Percentiles rank a stretch among this genome's conserved stretches.
Conservation (phyloP, 768 basidiomycete genomes). For the Lactarius vividus region DNA sequence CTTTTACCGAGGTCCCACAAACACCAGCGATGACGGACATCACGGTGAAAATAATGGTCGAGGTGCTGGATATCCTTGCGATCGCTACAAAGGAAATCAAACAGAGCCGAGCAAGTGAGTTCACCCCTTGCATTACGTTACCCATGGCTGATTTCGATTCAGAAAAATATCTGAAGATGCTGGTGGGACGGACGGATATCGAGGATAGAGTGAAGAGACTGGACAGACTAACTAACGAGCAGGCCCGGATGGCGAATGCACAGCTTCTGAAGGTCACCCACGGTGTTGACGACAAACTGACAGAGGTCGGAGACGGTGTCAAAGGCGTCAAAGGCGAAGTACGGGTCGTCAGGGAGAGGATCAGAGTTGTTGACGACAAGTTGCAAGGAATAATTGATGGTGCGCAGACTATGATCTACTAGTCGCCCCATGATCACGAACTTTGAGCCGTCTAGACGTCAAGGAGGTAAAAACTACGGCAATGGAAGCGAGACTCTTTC, state of each 20-base stretch:
- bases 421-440: not conserved
- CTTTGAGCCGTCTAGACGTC: not conserved
- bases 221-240: not conserved
- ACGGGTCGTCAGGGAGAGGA: not conserved
- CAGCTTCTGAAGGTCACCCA: not conserved
- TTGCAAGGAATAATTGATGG: not conserved
- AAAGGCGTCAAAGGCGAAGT: not conserved
- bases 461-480: not conserved
- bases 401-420: not conserved
- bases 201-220: slow-evolving; percentile 2
- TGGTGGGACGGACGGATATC: slow-evolving; percentile 4
- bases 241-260: not conserved
- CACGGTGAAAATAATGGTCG: slow-evolving; percentile 5
- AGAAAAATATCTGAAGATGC: slow-evolving; percentile 9
- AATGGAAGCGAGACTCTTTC: not conserved
- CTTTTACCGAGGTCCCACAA: not conserved
- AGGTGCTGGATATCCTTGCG: slow-evolving; percentile 8
- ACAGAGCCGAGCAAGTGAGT: not conserved
- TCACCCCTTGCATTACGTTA: not conserved
- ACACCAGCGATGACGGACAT: not conserved
- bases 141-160: not conserved
- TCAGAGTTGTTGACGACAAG: not conserved
- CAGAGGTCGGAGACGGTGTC: not conserved
- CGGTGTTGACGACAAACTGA: not conserved
- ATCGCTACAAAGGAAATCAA: slow-evolving; percentile 1